Base-by-base conservation (phyloP, 2,329 filamentous ascomycete genomes). In the Beauveria pseudobassiana region DNA sequence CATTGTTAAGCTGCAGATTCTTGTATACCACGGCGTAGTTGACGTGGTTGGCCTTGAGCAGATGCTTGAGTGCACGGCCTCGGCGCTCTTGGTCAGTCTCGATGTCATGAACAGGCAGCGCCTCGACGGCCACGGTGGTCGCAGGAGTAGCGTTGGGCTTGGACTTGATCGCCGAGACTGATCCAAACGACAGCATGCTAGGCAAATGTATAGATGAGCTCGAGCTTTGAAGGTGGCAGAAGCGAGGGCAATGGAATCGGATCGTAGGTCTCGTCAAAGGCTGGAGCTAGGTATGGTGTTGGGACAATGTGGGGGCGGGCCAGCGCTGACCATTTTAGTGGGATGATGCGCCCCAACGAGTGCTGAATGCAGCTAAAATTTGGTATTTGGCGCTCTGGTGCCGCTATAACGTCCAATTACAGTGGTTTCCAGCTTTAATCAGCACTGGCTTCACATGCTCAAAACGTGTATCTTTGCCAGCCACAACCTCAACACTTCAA, bases 41-140 rank as follows among this genome's bases (percentile, higher is more conserved):
- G 67, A 88, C 87, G 76, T 99, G 95, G 73, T 98, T 98, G 58
- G 93, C 88, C 74, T 90, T 91, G 64, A 99, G 74, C 16, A 99
- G 80, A 75, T 98, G 92, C 77, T 96, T 97, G 64, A 99, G 80
- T 22, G 90, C 90, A 64, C 93, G 82, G 20, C 89, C 86, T 62
- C 89, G 82, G 73, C 91, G 93, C 71, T 96, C 91, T 9, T 87
- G 82, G 53, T 86, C 82, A 5, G 87, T 88, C 76, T 98, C 93
- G 68, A 96, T 83, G 72, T 89, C 84, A 75, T 96, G 86, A 62
- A 91, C 80, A 65, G 89, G 79, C 61, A 93, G 87, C 0, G 89
- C 18, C 64, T 64, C 8, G 64, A 66, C 16, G 67, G 67, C 72
- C 24, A 71, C 67, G 3, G 69, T 64, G 1, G 43, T 49, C 5